Evolutionary conservation across 768 basidiomycete species (phyloP).

Genomic region (Lactarius evosmus): DNA sequence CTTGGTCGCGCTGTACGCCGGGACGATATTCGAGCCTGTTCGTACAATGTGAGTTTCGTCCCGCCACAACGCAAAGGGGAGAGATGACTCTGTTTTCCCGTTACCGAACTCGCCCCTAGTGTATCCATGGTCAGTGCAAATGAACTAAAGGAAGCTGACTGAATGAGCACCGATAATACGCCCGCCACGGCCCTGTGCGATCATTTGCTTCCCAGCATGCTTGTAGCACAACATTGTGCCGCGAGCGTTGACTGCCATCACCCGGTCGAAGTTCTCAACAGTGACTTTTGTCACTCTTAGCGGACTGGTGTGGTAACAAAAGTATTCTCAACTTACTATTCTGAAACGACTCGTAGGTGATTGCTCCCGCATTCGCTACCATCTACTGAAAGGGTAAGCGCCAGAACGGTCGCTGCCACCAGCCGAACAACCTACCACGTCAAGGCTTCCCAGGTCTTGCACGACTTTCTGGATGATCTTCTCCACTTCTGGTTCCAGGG

Average conservation of each 20-base stretch:
- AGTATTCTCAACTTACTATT: constrained; percentile 4
- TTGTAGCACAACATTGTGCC: constrained; percentile 31
- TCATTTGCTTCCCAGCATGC: constrained; percentile 29
- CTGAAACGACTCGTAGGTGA: not conserved
- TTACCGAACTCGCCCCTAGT: constrained; percentile 20
- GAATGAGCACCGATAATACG: constrained; percentile 21
- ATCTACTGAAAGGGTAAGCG: constrained; percentile 1
- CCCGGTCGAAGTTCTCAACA: constrained; percentile 10
- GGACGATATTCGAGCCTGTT: not conserved
- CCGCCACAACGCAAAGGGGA: not conserved
- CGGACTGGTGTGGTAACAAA: not conserved
- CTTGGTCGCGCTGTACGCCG: constrained; percentile 26
- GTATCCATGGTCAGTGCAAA: not conserved
- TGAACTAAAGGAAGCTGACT: not conserved
- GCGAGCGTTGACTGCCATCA: constrained; percentile 17
- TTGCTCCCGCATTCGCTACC: constrained; percentile 26
- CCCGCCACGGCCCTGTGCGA: constrained; percentile 24
- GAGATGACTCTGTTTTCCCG: constrained; percentile 18
- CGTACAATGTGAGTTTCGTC: not conserved
- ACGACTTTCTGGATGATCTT: constrained; percentile 15
- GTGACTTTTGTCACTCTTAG: not conserved
- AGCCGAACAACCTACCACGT: constrained; percentile 16
- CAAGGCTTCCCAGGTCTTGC: constrained; percentile 17
- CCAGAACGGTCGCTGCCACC: not conserved
- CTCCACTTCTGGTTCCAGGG: constrained; percentile 10